phyloP scores from a whole-genome alignment of 225 moss, liverwort and hornwort species.

The Physcomitrium patens region DNA sequence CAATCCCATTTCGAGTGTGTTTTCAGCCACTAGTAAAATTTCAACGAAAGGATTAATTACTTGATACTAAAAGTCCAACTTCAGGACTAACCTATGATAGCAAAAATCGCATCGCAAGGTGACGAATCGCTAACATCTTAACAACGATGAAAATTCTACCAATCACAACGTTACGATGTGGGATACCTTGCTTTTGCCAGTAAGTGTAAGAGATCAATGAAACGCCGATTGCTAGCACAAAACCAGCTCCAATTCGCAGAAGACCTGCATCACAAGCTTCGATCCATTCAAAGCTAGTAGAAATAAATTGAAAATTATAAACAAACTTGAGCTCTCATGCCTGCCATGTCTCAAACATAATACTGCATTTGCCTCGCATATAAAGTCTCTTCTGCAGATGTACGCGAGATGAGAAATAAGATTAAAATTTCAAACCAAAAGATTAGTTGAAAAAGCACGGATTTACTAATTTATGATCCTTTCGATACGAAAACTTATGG shows the following conservation, averaged over 20 bases:
- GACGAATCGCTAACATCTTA: too few species aligned
- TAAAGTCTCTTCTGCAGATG: too few species aligned
- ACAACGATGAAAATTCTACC: not conserved
- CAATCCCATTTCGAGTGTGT: not conserved
- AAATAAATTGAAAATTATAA: not conserved
- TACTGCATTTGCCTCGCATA: not conserved
- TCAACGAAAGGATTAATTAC: too few species aligned
- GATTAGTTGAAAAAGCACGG: too few species aligned
- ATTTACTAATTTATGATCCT: too few species aligned
- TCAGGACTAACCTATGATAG: not conserved
- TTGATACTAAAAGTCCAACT: not conserved
- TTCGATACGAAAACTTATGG: too few species aligned
- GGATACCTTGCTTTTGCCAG: conserved; percentile 56
- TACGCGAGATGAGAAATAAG: too few species aligned
- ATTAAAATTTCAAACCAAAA: too few species aligned
- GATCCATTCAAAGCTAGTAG: not conserved
- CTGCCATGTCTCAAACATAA: not conserved
- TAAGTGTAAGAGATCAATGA: conserved; percentile 50
- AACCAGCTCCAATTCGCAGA: conserved; percentile 49
- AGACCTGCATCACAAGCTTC: conserved; percentile 40
- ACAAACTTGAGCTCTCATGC: not conserved
- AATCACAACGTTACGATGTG: not conserved
- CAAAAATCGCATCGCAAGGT: too few species aligned
- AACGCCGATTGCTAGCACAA: conserved; percentile 56
- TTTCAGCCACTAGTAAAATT: not conserved